A percentile compares a stretch with the other conserved stretches of the same genome.
Evolutionary conservation across 2,329 filamentous ascomycete species (phyloP).

Genomic region (Fusarium sp.): DNA sequence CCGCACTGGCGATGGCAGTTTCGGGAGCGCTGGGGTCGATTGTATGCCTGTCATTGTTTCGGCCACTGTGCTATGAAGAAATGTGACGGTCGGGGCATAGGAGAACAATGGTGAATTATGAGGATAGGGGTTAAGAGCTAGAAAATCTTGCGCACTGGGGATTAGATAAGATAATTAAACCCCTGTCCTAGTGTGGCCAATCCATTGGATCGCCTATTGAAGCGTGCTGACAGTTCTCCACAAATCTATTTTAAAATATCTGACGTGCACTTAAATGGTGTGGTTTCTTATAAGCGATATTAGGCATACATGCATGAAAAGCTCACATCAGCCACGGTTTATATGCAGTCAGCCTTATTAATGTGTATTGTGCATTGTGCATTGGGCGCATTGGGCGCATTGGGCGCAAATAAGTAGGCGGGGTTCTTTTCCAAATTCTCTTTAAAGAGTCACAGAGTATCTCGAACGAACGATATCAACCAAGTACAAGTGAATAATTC

Average conservation of each 20-base stretch:
- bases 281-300: too few species aligned
- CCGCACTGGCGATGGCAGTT: neutral
- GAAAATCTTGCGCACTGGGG: constrained; percentile 10
- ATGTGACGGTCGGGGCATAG: neutral
- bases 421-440: too few species aligned
- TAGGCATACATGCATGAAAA: too few species aligned
- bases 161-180: constrained; percentile 1
- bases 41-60: constrained; percentile 3
- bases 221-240: neutral
- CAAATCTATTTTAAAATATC: neutral
- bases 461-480: too few species aligned
- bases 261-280: too few species aligned
- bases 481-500: too few species aligned
- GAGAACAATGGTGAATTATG: neutral
- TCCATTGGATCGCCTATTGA: neutral
- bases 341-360: too few species aligned
- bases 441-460: too few species aligned
- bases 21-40: neutral
- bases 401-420: too few species aligned
- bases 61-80: constrained; percentile 4
- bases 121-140: constrained; percentile 8
- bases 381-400: too few species aligned
- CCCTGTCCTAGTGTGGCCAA: neutral
- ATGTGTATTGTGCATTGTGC: too few species aligned
- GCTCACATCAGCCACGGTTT: too few species aligned